Conservation (phyloP, 768 basidiomycete genomes). For the Lentinula boryana region DNA sequence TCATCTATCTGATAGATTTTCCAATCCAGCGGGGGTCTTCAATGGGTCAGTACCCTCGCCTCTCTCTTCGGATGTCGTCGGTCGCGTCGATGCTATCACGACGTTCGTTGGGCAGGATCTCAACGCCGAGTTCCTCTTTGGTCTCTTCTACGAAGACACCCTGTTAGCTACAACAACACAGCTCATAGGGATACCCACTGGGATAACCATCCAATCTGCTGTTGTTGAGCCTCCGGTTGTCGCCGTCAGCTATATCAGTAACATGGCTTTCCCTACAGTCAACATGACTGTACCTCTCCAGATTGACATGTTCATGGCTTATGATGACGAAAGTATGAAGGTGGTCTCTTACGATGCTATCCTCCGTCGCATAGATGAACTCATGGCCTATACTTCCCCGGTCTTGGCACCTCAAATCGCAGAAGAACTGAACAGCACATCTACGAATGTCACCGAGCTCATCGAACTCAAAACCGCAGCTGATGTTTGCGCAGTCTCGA, state of each 20-base stretch:
- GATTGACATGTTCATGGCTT: conserved; percentile 5
- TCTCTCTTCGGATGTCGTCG: not conserved
- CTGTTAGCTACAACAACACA: conserved; percentile 4
- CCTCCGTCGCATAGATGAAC: not conserved
- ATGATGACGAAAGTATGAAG: conserved; percentile 5
- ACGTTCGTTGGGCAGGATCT: conserved; percentile 3
- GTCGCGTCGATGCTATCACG: not conserved
- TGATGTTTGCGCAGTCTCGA: conserved; percentile 6
- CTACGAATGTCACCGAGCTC: not conserved
- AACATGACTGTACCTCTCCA: conserved; percentile 6
- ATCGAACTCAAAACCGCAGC: conserved; percentile 2
- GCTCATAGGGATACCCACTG: conserved; percentile 1
- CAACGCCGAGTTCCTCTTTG: conserved; percentile 5
- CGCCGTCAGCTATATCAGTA: not conserved
- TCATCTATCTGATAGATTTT: not conserved
- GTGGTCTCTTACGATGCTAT: conserved; percentile 6
- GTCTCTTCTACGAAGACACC: not conserved
- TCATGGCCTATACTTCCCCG: not conserved
- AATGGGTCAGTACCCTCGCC: not conserved
- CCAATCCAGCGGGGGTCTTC: not conserved
- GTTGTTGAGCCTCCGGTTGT: conserved; percentile 6
- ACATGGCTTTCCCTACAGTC: conserved; percentile 2
- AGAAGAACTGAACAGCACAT: not conserved
- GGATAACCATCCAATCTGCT: not conserved
- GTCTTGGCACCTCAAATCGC: conserved; percentile 4